Evolutionary conservation across 2,329 filamentous ascomycete species (phyloP).

Genomic region (Aspergillus piperis): DNA sequence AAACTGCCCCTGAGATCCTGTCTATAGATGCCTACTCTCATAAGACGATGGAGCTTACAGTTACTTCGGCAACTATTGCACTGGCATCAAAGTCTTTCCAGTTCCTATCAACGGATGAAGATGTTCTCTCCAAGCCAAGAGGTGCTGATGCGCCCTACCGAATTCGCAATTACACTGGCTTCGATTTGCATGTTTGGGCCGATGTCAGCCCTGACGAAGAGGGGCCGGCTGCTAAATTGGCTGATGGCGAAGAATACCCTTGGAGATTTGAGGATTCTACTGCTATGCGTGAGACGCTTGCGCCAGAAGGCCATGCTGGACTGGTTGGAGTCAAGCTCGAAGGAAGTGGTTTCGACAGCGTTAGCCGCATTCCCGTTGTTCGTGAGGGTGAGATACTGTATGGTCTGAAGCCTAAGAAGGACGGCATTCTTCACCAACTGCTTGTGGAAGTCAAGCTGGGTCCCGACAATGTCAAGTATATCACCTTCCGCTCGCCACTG

Average conservation of each 20-base stretch:
- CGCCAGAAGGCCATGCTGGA: slow-evolving; percentile 77
- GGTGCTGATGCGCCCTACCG: slow-evolving; percentile 89
- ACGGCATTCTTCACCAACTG: slow-evolving; percentile 81
- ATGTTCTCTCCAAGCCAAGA: slow-evolving; percentile 89
- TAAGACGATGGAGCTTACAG: slow-evolving; percentile 85
- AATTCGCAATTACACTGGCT: slow-evolving; percentile 94
- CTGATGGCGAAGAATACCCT: slow-evolving; percentile 85
- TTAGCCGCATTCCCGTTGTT: slow-evolving; percentile 84
- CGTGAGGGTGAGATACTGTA: slow-evolving; percentile 94
- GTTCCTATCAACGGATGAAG: slow-evolving; percentile 83
- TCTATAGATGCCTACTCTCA: slow-evolving; percentile 85
- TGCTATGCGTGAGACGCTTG: slow-evolving; percentile 90
- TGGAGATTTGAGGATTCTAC: slow-evolving; percentile 98
- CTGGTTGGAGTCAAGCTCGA: slow-evolving; percentile 82
- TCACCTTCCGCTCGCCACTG: slow-evolving; percentile 89
- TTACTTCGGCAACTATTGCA: slow-evolving; percentile 92
- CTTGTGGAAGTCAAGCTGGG: slow-evolving; percentile 90
- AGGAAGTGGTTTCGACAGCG: slow-evolving; percentile 87
- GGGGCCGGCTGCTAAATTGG: slow-evolving; percentile 69
- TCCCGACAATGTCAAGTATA: slow-evolving; percentile 96
- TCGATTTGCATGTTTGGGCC: slow-evolving; percentile 81
- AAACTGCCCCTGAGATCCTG: slow-evolving; percentile 71
- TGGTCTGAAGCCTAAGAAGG: slow-evolving; percentile 81
- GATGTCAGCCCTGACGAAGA: slow-evolving; percentile 71
- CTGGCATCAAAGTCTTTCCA: slow-evolving; percentile 89